phyloP scores from a whole-genome alignment of 805 yeast species.

The Wickerhamomyces mucosus region DNA sequence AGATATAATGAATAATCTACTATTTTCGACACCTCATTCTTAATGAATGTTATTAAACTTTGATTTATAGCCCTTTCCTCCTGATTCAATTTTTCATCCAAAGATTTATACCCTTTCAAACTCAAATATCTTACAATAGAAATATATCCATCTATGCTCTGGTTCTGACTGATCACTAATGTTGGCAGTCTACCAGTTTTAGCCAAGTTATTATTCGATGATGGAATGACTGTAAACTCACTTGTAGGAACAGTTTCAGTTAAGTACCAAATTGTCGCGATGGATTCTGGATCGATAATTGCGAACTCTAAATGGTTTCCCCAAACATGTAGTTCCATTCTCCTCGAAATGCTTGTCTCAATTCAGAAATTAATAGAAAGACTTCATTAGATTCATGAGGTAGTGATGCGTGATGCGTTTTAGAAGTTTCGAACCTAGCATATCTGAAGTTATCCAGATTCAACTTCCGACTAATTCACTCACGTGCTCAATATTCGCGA shows the following conservation, averaged over 20 bases:
- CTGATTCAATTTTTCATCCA: conserved; percentile 7
- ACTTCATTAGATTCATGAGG: too few species aligned
- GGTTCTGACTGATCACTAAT: conserved; percentile 18
- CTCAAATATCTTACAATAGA: conserved; percentile 27
- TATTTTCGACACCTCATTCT: conserved; percentile 33
- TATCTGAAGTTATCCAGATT: too few species aligned
- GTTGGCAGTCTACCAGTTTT: conserved; percentile 42
- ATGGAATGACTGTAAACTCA: conserved; percentile 34
- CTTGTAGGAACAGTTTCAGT: conserved; percentile 13
- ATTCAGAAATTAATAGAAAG: too few species aligned
- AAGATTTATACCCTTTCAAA: conserved; percentile 2
- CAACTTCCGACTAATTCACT: too few species aligned
- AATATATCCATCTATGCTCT: conserved; percentile 31
- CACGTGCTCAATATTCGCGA: too few species aligned
- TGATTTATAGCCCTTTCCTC: conserved; percentile 31
- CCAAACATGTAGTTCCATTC: conserved; percentile 44
- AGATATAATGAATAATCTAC: conserved; percentile 50
- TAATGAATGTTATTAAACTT: conserved; percentile 34
- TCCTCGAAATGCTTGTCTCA: too few species aligned
- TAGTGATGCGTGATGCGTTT: too few species aligned
- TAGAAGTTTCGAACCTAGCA: too few species aligned
- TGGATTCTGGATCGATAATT: conserved; percentile 40
- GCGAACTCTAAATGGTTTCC: conserved; percentile 33
- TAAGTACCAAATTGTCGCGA: conserved; percentile 39
- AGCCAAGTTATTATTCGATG: conserved; percentile 50